Evolutionary conservation across 352 stramenopile species (phyloP), one percentile per base, ranked within the genome.

Genomic region (Phytophthora melonis): DNA sequence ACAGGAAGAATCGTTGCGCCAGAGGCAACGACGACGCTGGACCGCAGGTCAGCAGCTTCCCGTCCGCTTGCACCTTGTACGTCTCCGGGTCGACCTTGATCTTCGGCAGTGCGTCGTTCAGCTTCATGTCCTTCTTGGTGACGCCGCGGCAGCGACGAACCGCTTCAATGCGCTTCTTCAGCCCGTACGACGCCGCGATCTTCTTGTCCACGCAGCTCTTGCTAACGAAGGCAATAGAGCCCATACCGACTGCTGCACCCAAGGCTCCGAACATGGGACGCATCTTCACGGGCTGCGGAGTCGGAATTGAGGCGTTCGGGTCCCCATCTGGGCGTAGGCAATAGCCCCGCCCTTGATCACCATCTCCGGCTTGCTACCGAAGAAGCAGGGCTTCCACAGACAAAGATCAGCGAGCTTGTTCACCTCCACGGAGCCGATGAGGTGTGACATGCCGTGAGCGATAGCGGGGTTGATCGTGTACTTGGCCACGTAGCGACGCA

Each of bases 381-480:
- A 99, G 68, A 98, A 94, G 45, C 85, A 86, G 5, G 97, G 95
- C 76, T 98, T 98, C 97, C 97, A 99, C 18, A 99, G 77, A 5
- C 93, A 88, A 3, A 99, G 82, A 79, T 99, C 97, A 1, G 97
- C 97, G 14, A 98, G 82, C 78, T 99, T 99, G 52, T 76, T 78
- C 30, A 80, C 68, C 82, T 99, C 97, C 23, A 99, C 79, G 7
- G 92, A 98, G 9, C 97, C 97, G 58, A 99, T 97, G 57, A 98
- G 60, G 76, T 99, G 89, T n/a, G 85, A 87, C 92, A 99, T 98
- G 7, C 97, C 97, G 79, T 99, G 97, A 1, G 97, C 94, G 63
- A 99, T 97, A 36, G 95, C 95, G 18, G 97, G 97, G 74, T 99
- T 99, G 78, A 99, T 98, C 53, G 97, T 99, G 84, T 99, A 99